Evolutionary conservation across 176 grass and related monocot species (phyloP).

Genomic region (Rhynchospora pubera): DNA sequence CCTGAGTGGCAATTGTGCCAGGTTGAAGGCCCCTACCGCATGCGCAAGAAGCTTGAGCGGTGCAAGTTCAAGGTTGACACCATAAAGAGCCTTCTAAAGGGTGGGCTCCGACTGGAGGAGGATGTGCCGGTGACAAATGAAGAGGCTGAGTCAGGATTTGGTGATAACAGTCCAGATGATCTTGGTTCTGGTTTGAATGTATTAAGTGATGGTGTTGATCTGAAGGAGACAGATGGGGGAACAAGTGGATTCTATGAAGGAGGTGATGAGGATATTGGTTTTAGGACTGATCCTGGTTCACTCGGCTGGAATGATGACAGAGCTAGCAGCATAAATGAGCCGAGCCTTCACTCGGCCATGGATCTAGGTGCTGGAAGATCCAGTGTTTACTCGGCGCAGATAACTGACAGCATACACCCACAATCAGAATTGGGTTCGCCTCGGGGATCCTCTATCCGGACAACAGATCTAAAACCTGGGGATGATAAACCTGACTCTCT

Average conservation of each 20-base stretch:
- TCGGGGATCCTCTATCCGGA: constrained; percentile 45
- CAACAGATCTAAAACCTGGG: constrained; percentile 53
- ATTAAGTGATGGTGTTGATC: constrained; percentile 48
- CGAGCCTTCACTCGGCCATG: constrained; percentile 85
- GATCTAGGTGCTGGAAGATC: constrained; percentile 87
- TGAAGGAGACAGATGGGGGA: constrained; percentile 47
- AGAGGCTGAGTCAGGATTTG: constrained; percentile 44
- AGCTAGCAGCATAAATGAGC: constrained; percentile 66
- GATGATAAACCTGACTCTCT: constrained; percentile 90
- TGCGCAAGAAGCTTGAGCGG: constrained; percentile 93
- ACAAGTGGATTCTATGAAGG: constrained; percentile 59
- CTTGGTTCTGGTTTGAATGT: constrained; percentile 74
- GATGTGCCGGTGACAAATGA: constrained; percentile 36
- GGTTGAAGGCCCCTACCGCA: constrained; percentile 96
- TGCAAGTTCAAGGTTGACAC: constrained; percentile 88
- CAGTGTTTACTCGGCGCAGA: constrained; percentile 64
- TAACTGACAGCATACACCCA: constrained; percentile 55
- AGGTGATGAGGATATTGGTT: constrained; percentile 52
- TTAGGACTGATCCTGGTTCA: constrained; percentile 51
- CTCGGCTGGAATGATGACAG: constrained; percentile 82
- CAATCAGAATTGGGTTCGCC: constrained; percentile 79
- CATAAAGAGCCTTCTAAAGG: constrained; percentile 73
- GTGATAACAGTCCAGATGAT: constrained; percentile 56
- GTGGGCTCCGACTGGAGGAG: constrained; percentile 48
- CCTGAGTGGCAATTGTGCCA: constrained; percentile 80